These are phyloP conservation scores for Adansonia gregorii DNA, from an alignment of 441 rosid species.

Conservation along the genomic window DNA sequence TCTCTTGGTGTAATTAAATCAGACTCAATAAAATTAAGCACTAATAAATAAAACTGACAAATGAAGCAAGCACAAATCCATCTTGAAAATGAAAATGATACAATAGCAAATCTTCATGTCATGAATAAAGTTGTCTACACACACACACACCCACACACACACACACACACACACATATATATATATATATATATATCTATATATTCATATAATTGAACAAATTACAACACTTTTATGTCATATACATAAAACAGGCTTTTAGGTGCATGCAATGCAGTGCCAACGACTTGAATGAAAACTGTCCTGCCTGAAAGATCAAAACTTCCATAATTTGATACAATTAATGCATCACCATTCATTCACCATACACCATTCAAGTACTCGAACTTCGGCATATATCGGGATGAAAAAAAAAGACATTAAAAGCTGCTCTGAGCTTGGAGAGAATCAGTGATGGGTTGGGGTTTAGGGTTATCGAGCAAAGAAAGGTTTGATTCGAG, in stretches of 20 bases:
- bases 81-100: too few relatives aligned
- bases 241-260: background rate
- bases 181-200: too few relatives aligned
- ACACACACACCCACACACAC: too few relatives aligned
- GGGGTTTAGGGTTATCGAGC: background rate
- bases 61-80: too few relatives aligned
- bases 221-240: background rate
- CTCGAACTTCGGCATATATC: background rate
- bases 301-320: background rate
- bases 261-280: background rate
- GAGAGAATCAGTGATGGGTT: constrained; percentile 1
- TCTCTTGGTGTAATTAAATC: too few relatives aligned
- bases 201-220: background rate
- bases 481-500: constrained; percentile 22
- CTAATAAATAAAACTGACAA: too few relatives aligned
- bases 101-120: too few relatives aligned
- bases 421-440: background rate
- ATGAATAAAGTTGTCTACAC: too few relatives aligned
- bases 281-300: background rate
- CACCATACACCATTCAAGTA: background rate
- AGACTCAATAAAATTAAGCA: too few relatives aligned
- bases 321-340: background rate
- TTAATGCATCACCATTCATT: too few relatives aligned
- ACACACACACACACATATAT: too few relatives aligned
- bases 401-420: too few relatives aligned